phyloP scores from a whole-genome alignment of 306 rosid species.

The Pyrus bretschneideri region DNA sequence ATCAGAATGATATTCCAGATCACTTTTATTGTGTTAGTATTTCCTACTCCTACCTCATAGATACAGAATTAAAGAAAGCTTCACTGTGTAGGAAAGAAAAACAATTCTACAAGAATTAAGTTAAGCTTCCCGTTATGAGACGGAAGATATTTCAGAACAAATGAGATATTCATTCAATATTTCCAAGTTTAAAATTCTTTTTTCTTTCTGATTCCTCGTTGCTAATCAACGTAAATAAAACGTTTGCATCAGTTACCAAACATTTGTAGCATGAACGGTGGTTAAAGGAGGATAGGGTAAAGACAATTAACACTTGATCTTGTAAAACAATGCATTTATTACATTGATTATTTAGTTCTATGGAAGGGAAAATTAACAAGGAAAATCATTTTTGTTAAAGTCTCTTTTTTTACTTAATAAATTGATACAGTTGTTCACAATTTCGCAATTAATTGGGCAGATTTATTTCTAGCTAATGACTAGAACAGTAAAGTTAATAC shows the following conservation, averaged over 20 bases:
- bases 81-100: not conserved
- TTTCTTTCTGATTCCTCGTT: not conserved
- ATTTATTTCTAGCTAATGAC: not conserved
- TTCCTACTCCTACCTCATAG: not conserved
- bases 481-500: not conserved
- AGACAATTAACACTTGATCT: not conserved
- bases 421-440: not conserved
- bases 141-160: not conserved
- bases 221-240: not conserved
- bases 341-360: not conserved
- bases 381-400: not conserved
- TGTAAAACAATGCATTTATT: not conserved
- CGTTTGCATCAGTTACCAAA: not conserved
- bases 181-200: not conserved
- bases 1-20: not conserved
- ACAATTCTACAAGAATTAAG: not conserved
- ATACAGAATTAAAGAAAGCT: not conserved
- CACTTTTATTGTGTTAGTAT: not conserved
- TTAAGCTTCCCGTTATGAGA: too few species aligned
- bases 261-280: not conserved
- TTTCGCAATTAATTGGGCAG: not conserved
- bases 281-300: not conserved
- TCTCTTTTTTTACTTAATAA: not conserved
- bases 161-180: not conserved
- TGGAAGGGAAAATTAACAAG: not conserved